phyloP scores from a whole-genome alignment of 345 rosid genomes.

The Hypericum androsaemum region DNA sequence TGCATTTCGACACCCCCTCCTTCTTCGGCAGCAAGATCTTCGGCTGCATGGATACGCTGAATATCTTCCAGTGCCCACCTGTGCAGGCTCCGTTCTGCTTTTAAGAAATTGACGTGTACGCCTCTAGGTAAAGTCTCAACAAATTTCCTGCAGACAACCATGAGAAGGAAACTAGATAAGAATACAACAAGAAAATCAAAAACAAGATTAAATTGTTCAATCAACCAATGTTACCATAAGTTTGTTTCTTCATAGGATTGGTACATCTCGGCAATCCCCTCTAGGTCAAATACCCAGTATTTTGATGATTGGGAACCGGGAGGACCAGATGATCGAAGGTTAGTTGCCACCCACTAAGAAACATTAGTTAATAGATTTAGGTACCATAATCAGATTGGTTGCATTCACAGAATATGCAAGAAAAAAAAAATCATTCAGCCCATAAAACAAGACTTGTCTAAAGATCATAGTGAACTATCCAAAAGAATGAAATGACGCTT shows the following conservation, averaged over 20 bases:
- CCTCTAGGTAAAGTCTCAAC: constrained; percentile 83
- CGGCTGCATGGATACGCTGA: constrained; percentile 86
- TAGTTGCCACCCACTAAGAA: constrained; percentile 83
- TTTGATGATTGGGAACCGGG: constrained; percentile 32
- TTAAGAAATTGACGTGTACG: constrained; percentile 78
- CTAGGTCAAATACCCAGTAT: constrained; percentile 78
- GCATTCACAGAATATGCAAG: not conserved
- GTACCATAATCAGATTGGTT: not conserved
- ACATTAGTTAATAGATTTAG: constrained; percentile 6
- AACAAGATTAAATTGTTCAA: not conserved
- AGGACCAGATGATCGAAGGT: constrained; percentile 40
- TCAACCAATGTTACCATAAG: constrained; percentile 46
- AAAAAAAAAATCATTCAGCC: no score
- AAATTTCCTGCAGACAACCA: constrained; percentile 45
- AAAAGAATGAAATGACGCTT: no score
- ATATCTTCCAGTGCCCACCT: constrained; percentile 94
- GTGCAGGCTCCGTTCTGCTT: constrained; percentile 96
- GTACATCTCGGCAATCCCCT: constrained; percentile 70
- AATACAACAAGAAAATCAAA: not conserved
- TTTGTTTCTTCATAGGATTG: constrained; percentile 84
- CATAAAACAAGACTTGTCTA: no score
- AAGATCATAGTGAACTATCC: no score
- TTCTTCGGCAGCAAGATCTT: constrained; percentile 72
- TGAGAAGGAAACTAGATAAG: not conserved
- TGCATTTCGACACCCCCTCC: constrained; percentile 95